Base-by-base conservation (phyloP, 2,329 filamentous ascomycete species). In the Sporothrix phasma region DNA sequence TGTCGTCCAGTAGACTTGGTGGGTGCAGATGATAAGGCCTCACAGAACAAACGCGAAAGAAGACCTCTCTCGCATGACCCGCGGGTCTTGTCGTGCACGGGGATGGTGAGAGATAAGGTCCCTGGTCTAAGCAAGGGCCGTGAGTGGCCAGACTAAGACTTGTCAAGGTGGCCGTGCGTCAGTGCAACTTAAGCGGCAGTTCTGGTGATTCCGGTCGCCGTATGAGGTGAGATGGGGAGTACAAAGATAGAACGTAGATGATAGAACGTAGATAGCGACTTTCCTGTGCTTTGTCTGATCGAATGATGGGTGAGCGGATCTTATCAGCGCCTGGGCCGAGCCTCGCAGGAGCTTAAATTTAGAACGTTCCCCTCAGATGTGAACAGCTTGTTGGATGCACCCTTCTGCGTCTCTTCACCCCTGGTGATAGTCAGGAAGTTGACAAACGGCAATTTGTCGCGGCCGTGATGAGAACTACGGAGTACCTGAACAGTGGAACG, bases 1-100 rank as follows among this genome's bases (percentile, higher is more conserved):
- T 31, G 53, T 46, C 37, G 58, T 43, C 63, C 63, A 65, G 62
- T 62, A 29, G 49, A 22, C 37, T 41, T 31, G 63, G 11, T 37
- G 63, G 63, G 11, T 37, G 63, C 59, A 58, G 59, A 65, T 64
- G 63, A 64, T 65, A 65, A 65, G 63, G 49, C 47, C n/a, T 58
- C 31, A 39, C n/a, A 39, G 24, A 45, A 43, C 13, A 58, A 43
- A n/a, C 7, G 17, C 10, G 19, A 51, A 58, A 43, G 15, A 31
- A 46, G 39, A n/a, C n/a, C n/a, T n/a, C 58, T 17, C 31, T 13
- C 37, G 8, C 11, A n/a, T 17, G 41, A 31, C 26, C 24, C 41
- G 46, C 26, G 39, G 29, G 15, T 26, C 26, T 22, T 34, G 54
- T 61, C 39, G 43, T 22, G 37, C 24, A 37, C 31, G 45, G 29